Base-by-base conservation (phyloP, 2,329 filamentous ascomycete genomes). In the Chaetomium sp. region DNA sequence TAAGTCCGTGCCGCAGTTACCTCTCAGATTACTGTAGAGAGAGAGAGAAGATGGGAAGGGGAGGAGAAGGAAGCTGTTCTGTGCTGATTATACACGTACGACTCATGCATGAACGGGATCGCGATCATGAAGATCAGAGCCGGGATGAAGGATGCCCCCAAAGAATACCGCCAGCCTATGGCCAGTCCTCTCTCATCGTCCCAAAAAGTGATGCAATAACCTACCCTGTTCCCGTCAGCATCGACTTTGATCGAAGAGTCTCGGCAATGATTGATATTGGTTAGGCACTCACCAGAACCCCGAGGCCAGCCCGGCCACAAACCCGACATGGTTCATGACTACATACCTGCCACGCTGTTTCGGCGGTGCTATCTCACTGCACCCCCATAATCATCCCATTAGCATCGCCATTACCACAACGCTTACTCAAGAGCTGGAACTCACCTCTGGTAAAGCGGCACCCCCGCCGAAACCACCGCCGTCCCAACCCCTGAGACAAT, bases 301-400 rank as follows among this genome's bases (percentile, higher is more conserved):
- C 5, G 65, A 62, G 1, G 79, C 78, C 6, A 82, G 66, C 3
- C 80, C 80, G 2, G 73, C 72, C 32, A 83, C 75, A 56, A 84
- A 77, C 3, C 81, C 80, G 45, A 82, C 73, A 52, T 84, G 80
- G 61, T 83, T 83, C 67, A 83, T 72, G 8, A 82, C 79, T 1
- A 84, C 79, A 56, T 79, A 79, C 57, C 73, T 74, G 3, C 81
- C 80, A 6, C 80, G 72, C 55, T 80, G 71, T 10, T 70, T 72
- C 0, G 79, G 77, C 0, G 80, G 79, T 0, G 79, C 72, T 19
- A 83, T 73, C 64, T 83, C 80, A 62, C 79, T 81, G 38, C 37
- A 6, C 9, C 9, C 6, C 40, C 6, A 11, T n/a, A 12, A 33
- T 45, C 34, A 9, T 7, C 47, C 4, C 4, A 6, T 48, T 27